phyloP scores from a whole-genome alignment of 2,329 filamentous ascomycete species.

The Aspergillus tamarii region DNA sequence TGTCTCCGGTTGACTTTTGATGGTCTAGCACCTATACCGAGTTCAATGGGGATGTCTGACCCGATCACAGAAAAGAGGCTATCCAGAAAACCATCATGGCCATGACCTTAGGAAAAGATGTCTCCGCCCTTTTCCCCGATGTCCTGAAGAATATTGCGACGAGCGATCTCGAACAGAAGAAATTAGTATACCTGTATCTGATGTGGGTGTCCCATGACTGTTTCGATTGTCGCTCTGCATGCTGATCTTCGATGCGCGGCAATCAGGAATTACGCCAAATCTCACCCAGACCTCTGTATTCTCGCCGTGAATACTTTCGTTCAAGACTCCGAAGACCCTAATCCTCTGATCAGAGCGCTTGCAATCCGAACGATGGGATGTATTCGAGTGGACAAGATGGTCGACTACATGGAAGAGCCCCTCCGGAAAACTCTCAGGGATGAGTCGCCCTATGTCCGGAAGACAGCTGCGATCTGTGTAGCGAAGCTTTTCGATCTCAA shows the following conservation, averaged over 20 bases:
- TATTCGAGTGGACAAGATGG: conserved; percentile 98
- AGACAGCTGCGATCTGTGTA: conserved; percentile 96
- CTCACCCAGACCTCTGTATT: conserved; percentile 96
- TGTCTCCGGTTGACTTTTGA: conserved; percentile 9
- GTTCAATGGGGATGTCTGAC: conserved; percentile 30
- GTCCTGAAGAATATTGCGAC: conserved; percentile 99
- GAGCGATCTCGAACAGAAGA: conserved; percentile 94
- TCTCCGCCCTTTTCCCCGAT: conserved; percentile 94
- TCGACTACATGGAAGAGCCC: conserved; percentile 99
- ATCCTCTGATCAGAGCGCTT: conserved; percentile 89
- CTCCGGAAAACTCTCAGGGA: conserved; percentile 93
- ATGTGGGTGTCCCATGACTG: conserved; percentile 66
- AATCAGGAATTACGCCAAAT: conserved; percentile 96
- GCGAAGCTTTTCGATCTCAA: conserved; percentile 97
- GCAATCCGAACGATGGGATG: conserved; percentile 98
- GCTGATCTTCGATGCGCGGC: conserved; percentile 26
- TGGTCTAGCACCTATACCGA: background rate
- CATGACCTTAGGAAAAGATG: conserved; percentile 98
- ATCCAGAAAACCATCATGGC: conserved; percentile 99
- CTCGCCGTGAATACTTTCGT: conserved; percentile 99
- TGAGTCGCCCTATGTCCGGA: conserved; percentile 97
- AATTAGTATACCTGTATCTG: conserved; percentile 96
- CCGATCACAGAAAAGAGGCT: conserved; percentile 74
- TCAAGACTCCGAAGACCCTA: conserved; percentile 97
- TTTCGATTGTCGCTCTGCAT: background rate